These are phyloP conservation scores for Lepidium africanum DNA, from an alignment of 345 rosid genomes.

Conservation along the genomic window DNA sequence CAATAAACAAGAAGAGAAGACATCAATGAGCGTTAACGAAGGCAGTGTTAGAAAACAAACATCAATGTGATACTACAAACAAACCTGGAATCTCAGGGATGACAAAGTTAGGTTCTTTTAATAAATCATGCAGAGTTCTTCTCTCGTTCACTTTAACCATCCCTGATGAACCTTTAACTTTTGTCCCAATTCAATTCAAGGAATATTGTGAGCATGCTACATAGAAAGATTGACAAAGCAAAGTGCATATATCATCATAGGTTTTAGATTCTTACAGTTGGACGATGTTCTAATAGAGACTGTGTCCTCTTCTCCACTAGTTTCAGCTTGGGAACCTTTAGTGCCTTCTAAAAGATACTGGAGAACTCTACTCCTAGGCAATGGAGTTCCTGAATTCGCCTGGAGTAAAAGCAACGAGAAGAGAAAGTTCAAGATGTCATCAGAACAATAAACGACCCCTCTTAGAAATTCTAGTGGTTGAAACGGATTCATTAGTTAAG, in stretches of 20 bases:
- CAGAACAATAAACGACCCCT: not conserved
- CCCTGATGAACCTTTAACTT: slow-evolving; percentile 37
- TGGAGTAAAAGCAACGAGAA: slow-evolving; percentile 19
- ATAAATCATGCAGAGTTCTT: slow-evolving; percentile 49
- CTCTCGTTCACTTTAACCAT: slow-evolving; percentile 75
- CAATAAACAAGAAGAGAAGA: not conserved
- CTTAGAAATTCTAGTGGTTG: not conserved
- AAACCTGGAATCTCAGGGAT: slow-evolving; percentile 78
- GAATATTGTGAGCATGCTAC: not conserved
- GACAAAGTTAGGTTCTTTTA: slow-evolving; percentile 54
- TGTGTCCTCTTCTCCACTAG: slow-evolving; percentile 36
- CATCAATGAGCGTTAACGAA: not conserved
- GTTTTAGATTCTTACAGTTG: slow-evolving; percentile 11
- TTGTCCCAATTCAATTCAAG: not conserved
- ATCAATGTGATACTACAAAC: slow-evolving; percentile 3
- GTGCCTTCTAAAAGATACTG: slow-evolving; percentile 76
- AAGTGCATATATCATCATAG: not conserved
- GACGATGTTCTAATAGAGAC: slow-evolving; percentile 2
- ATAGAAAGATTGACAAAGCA: not conserved
- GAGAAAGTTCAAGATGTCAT: not conserved
- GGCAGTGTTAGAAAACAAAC: not conserved
- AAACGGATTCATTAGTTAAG: not conserved
- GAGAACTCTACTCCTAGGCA: slow-evolving; percentile 50
- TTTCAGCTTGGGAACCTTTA: slow-evolving; percentile 56
- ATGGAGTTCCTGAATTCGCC: slow-evolving; percentile 50